phyloP scores from a whole-genome alignment of 805 yeast genomes.

The Ogataea angusta region DNA sequence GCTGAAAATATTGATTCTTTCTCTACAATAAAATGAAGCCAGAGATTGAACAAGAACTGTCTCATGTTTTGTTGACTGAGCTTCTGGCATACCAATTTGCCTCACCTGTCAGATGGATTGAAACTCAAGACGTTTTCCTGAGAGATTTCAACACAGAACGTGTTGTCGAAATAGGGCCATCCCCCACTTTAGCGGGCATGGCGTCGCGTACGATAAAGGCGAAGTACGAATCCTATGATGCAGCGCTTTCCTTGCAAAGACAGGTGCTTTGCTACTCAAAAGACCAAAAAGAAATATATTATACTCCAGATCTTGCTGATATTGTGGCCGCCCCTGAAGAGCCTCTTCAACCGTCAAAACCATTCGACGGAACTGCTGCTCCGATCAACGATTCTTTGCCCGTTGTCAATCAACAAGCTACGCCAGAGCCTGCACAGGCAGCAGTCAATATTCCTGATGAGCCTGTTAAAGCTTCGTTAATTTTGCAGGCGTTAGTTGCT shows the following conservation, averaged over 20 bases:
- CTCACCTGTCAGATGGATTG: conserved; percentile 98
- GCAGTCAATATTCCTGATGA: conserved; percentile 84
- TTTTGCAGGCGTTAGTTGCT: conserved; percentile 88
- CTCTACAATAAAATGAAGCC: conserved; percentile 57
- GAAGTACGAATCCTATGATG: conserved; percentile 96
- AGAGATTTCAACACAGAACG: conserved; percentile 94
- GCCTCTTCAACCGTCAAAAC: conserved; percentile 20
- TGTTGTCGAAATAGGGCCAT: conserved; percentile 97
- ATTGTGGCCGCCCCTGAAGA: conserved; percentile 37
- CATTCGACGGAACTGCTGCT: conserved; percentile 24
- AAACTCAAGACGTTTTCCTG: conserved; percentile 96
- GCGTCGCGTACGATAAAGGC: conserved; percentile 93
- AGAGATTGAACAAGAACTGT: conserved; percentile 95
- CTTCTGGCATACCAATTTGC: conserved; percentile 98
- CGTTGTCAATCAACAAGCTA: conserved; percentile 48
- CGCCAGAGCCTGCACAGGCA: conserved; percentile 75
- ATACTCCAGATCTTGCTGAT: conserved; percentile 78
- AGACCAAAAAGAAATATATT: conserved; percentile 94
- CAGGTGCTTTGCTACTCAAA: conserved; percentile 94
- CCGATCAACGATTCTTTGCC: conserved; percentile 25
- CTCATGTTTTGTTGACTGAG: conserved; percentile 92
- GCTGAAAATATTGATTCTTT: too few species aligned
- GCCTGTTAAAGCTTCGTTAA: conserved; percentile 79
- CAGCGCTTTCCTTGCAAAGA: conserved; percentile 90
- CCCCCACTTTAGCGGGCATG: conserved; percentile 98